Conservation (phyloP, 108 stramenopile genomes). For the Nannochloropsis granulata region DNA sequence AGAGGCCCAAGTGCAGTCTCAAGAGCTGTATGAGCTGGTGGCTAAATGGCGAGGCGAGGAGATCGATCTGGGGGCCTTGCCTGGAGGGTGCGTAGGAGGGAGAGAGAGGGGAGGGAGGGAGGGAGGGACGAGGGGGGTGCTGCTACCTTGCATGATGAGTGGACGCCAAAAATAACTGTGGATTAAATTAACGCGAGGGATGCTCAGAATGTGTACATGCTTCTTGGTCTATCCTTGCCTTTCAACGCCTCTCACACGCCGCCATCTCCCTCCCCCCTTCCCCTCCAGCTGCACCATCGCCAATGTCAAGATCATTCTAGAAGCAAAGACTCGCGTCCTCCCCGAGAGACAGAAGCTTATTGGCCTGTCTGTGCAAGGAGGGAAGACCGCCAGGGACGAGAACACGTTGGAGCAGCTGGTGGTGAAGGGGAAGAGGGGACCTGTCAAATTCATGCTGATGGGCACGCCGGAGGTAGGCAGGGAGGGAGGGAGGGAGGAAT, state of each 20-base stretch:
- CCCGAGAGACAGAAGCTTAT: constrained; percentile 77
- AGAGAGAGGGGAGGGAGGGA: not conserved
- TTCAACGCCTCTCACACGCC: not conserved
- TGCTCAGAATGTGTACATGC: no score
- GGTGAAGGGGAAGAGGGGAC: constrained; percentile 39
- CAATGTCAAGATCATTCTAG: constrained; percentile 9
- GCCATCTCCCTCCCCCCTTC: not conserved
- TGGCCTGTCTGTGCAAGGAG: constrained; percentile 44
- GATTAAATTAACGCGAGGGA: no score
- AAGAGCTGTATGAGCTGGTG: constrained; percentile 24
- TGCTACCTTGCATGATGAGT: no score
- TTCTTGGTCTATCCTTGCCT: no score
- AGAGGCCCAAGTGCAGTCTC: constrained; percentile 34
- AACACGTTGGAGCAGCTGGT: constrained; percentile 47
- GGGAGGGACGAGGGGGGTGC: not conserved
- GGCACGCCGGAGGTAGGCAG: constrained; percentile 65
- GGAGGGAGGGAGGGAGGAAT: not conserved
- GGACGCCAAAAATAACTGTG: no score
- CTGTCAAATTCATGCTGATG: constrained; percentile 70
- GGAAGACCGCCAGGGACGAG: constrained; percentile 47
- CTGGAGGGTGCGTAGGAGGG: not conserved
- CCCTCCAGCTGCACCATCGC: not conserved
- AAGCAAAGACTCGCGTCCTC: constrained; percentile 41
- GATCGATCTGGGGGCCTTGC: not conserved
- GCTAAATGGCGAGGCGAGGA: not conserved